phyloP scores from a whole-genome alignment of 441 rosid genomes.

The California macrophylla region DNA sequence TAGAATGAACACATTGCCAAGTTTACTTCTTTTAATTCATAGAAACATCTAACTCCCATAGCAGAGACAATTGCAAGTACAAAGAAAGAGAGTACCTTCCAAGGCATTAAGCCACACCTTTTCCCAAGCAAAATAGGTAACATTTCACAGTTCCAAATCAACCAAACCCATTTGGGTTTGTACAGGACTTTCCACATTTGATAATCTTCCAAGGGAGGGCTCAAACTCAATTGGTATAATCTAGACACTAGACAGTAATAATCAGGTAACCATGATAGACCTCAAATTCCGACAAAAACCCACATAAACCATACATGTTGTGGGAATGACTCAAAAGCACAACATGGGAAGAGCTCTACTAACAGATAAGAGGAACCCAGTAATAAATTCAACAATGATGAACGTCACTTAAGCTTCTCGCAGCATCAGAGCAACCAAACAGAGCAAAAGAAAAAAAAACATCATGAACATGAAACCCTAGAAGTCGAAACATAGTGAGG shows the following conservation, averaged over 20 bases:
- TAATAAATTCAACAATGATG: not conserved
- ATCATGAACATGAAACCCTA: not conserved
- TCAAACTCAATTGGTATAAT: not conserved
- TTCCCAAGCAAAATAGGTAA: not conserved
- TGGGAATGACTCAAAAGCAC: not conserved
- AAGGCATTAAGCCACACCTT: not conserved
- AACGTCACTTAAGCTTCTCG: not conserved
- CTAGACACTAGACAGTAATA: not conserved
- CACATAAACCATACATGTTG: not conserved
- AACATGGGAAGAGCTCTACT: not conserved
- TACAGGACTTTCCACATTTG: not conserved
- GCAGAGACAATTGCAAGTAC: not conserved
- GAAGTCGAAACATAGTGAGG: not conserved
- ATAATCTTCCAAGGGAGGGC: not conserved
- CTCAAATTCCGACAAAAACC: not conserved
- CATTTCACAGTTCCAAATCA: not conserved
- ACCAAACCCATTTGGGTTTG: not conserved
- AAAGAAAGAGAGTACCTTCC: not conserved
- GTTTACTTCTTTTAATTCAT: not conserved
- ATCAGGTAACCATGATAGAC: not conserved
- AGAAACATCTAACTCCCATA: not conserved
- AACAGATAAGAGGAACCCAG: not conserved
- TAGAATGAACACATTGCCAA: conserved; percentile 2
- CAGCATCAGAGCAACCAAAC: not conserved
- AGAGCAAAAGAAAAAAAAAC: not conserved